A percentile compares a stretch with the other conserved stretches of the same genome.
Evolutionary conservation across 108 stramenopile genomes (phyloP).

Genomic region (Nannochloropsis oceanica): DNA sequence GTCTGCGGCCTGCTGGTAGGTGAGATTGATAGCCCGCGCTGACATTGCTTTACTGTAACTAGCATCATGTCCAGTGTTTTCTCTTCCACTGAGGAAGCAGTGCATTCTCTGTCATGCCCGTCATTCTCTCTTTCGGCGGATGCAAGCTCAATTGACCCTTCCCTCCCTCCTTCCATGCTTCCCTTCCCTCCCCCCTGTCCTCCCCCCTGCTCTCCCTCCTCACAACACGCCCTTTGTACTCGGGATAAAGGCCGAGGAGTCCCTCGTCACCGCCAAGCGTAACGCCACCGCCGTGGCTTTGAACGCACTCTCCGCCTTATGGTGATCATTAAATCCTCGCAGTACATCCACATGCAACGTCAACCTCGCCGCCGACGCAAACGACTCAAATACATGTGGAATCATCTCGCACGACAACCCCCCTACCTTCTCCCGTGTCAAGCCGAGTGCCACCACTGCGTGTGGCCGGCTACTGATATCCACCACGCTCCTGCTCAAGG

Average conservation of each 20-base stretch:
- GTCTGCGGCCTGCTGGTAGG: too few species aligned
- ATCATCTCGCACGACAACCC: conserved; percentile 73
- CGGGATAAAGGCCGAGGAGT: conserved; percentile 34
- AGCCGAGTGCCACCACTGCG: conserved; percentile 25
- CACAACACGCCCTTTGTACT: conserved; percentile 41
- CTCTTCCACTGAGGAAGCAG: too few species aligned
- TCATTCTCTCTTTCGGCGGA: too few species aligned
- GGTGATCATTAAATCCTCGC: conserved; percentile 43
- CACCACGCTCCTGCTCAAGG: conserved; percentile 42
- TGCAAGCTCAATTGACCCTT: too few species aligned
- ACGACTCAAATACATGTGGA: conserved; percentile 68
- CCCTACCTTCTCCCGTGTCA: conserved; percentile 41
- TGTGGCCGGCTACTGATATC: conserved; percentile 42
- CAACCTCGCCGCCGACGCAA: conserved; percentile 65
- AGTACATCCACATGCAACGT: conserved; percentile 68
- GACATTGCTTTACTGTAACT: too few species aligned
- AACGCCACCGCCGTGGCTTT: conserved; percentile 42
- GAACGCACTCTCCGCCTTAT: conserved; percentile 46
- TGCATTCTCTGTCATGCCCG: too few species aligned
- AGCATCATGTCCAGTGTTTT: too few species aligned
- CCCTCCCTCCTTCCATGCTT: not conserved
- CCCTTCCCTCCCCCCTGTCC: not conserved
- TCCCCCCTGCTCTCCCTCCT: not conserved
- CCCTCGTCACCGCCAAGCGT: conserved; percentile 26
- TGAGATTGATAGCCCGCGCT: too few species aligned